phyloP scores from a whole-genome alignment of 2,329 filamentous ascomycete genomes.

The Septoria linicola region DNA sequence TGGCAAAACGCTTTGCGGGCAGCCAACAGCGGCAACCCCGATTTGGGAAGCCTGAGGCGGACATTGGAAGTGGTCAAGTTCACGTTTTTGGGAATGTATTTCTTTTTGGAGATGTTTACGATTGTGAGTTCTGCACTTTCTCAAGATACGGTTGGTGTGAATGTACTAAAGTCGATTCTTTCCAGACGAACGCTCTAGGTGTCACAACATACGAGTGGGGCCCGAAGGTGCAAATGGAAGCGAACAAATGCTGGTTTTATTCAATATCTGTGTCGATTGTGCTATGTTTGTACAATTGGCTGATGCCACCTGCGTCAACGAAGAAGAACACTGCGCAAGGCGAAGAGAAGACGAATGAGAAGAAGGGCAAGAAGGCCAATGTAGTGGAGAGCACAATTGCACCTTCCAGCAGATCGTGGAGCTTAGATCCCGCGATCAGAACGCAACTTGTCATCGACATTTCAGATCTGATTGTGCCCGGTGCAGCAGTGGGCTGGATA shows the following conservation, averaged over 20 bases:
- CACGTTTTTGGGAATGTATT: conserved; percentile 64
- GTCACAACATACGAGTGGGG: conserved; percentile 47
- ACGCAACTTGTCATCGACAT: conserved; percentile 56
- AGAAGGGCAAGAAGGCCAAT: neutral
- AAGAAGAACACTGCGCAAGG: neutral
- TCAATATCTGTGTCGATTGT: conserved; percentile 54
- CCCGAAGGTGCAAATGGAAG: conserved; percentile 55
- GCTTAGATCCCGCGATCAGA: conserved; percentile 10
- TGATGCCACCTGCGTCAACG: neutral
- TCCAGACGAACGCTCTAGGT: conserved; percentile 50
- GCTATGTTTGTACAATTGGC: conserved; percentile 40
- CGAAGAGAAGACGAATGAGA: neutral
- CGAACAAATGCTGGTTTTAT: conserved; percentile 69
- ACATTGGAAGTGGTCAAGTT: conserved; percentile 57
- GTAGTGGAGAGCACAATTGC: neutral
- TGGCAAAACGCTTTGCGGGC: conserved; percentile 19
- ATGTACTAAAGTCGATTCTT: too few relatives aligned
- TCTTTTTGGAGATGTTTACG: conserved; percentile 64
- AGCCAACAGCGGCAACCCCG: conserved; percentile 34
- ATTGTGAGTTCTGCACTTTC: conserved; percentile 44
- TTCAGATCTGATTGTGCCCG: conserved; percentile 64
- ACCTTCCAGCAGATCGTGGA: neutral
- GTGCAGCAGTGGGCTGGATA: conserved; percentile 61
- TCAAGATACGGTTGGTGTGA: too few relatives aligned
- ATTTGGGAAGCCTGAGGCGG: conserved; percentile 32